Evolutionary conservation across 192 early-diverging fungal species (phyloP).

Genomic region (Rhizoclosmatium sp.): DNA sequence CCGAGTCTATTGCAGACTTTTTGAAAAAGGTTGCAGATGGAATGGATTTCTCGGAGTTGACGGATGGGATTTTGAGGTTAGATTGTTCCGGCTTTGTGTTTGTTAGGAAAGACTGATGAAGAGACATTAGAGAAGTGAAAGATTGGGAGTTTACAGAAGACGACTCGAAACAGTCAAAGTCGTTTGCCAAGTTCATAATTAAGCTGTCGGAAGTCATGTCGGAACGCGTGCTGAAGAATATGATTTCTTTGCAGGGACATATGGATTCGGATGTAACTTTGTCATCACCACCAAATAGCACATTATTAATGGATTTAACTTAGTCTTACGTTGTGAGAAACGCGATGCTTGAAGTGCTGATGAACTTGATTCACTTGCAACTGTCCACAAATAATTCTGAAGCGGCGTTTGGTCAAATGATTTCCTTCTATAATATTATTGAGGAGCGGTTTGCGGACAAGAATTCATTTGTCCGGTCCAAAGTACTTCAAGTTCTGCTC

Average conservation of each 20-base stretch:
- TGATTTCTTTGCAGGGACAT: conserved; percentile 83
- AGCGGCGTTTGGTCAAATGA: conserved; percentile 73
- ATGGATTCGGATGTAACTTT: conserved; percentile 85
- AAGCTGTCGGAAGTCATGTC: conserved; percentile 83
- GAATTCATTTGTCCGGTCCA: conserved; percentile 85
- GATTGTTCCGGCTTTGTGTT: not conserved
- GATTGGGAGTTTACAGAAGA: conserved; percentile 51
- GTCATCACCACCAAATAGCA: not conserved
- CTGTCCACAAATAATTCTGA: conserved; percentile 74
- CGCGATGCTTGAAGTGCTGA: conserved; percentile 89
- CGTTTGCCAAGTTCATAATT: conserved; percentile 83
- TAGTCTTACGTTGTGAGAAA: conserved; percentile 87
- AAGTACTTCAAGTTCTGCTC: conserved; percentile 85
- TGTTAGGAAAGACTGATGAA: not conserved
- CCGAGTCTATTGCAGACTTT: conserved; percentile 56
- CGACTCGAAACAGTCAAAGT: conserved; percentile 82
- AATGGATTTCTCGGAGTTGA: conserved; percentile 36
- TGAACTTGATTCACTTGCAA: conserved; percentile 81
- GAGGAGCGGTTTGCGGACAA: conserved; percentile 91
- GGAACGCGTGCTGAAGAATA: conserved; percentile 85
- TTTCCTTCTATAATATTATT: conserved; percentile 89
- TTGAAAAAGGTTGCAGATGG: conserved; percentile 36
- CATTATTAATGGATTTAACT: not conserved
- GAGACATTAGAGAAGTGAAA: conserved; percentile 23
- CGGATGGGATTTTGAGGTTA: conserved; percentile 27